These are phyloP conservation scores for Cochlearia excelsa DNA, from an alignment of 345 rosid genomes.

Conservation along the genomic window DNA sequence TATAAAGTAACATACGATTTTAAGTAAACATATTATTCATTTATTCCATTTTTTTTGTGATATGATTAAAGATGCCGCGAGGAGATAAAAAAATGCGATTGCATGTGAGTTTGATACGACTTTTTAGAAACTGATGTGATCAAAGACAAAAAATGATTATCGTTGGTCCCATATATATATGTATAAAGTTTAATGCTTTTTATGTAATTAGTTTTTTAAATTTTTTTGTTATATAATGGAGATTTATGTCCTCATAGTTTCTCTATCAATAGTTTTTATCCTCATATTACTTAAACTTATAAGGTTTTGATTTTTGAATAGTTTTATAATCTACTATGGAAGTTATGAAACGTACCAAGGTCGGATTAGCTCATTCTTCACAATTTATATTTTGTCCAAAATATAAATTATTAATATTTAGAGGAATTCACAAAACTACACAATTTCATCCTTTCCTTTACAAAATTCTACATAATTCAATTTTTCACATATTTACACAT, in stretches of 20 bases:
- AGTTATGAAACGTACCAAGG: too few relatives aligned
- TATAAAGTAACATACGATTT: slow-evolving; percentile 19
- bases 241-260: not conserved
- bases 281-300: too few relatives aligned
- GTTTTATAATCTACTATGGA: too few relatives aligned
- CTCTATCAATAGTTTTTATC: too few relatives aligned
- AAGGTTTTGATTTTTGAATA: too few relatives aligned
- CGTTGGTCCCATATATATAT: slow-evolving; percentile 28
- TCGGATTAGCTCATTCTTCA: too few relatives aligned
- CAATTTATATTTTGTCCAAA: too few relatives aligned
- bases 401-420: too few relatives aligned
- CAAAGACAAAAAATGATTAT: slow-evolving; percentile 28
- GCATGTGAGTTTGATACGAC: slow-evolving; percentile 38
- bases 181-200: slow-evolving; percentile 19
- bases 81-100: slow-evolving; percentile 23
- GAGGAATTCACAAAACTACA: too few relatives aligned
- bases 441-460: too few relatives aligned
- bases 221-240: not conserved
- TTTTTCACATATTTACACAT: too few relatives aligned
- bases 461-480: too few relatives aligned
- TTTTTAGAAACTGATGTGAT: slow-evolving; percentile 30
- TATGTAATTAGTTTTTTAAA: not conserved
- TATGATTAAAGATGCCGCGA: slow-evolving; percentile 29
- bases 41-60: slow-evolving; percentile 22
- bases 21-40: not conserved